Evolutionary conservation across 2,329 filamentous ascomycete species (phyloP), one percentile per base, ranked within the genome.

Genomic region (Penicillium olsonii): DNA sequence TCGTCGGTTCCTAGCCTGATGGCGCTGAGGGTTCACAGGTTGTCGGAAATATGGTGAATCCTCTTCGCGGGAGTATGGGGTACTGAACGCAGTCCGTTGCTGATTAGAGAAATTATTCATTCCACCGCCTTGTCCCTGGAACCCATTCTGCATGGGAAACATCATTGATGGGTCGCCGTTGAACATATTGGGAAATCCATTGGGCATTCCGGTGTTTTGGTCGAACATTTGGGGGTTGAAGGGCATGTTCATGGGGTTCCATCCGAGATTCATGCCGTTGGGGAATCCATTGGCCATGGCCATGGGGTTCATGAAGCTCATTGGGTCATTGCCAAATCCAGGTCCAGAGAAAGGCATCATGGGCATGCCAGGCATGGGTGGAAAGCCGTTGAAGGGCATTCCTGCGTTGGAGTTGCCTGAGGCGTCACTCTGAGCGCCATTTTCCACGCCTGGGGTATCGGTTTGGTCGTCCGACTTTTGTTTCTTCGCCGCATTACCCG

Each of bases 1-100:
- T 61, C 90, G 81, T 57, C 87, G 84, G 62, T 90, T 86, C 62
- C 88, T 83, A 65, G 91, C 90, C 70, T 92, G 87, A 67, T 94
- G 89, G 42, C 94, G 84, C 67, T 96, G 89, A 2, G 92, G 92
- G 67, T 99, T 99, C 54, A 97, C 89, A 0, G 94, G 94, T 70
- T 96, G 92, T 50, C 94, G 84, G 69, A 97, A 95, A 73, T 99
- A 99, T 6, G 94, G 89, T 52, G 91, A 90, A 50, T 95, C 91
- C 48, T 95, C 90, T 56, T 84, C 84, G 50, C 81, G 85, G 2
- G 80, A 79, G 51, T 78, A 74, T 11, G 78, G 77, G 15, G 78
- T 76, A 27, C 75, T 75, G 60, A 82, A 80, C 29, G 74, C 66
- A 19, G 75, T 79, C 46, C 78, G 73, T 61, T 84, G 81, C 61